Conservation (phyloP, 2,329 filamentous ascomycete genomes). For the Triangularia setosa region DNA sequence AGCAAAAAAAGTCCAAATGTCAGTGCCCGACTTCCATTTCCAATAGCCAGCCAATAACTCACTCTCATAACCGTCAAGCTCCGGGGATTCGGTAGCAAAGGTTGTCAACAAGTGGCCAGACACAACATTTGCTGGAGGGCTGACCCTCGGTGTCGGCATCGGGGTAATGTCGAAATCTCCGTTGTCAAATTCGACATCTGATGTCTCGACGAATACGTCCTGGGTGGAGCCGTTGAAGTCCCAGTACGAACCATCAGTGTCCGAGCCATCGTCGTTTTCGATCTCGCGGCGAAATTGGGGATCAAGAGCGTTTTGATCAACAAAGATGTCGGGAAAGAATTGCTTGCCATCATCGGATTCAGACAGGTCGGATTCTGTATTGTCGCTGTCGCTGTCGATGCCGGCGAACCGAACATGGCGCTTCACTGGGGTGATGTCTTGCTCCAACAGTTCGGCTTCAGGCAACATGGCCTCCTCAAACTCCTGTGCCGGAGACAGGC, state of each 20-base stretch:
- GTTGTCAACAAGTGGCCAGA: constrained; percentile 28
- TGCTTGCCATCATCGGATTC: constrained; percentile 59
- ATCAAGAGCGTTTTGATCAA: constrained; percentile 70
- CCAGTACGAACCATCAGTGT: constrained; percentile 58
- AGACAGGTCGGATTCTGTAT: constrained; percentile 58
- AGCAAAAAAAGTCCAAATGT: constrained; percentile 27
- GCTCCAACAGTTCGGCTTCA: constrained; percentile 11
- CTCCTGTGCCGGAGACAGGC: not conserved
- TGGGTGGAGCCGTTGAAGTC: constrained; percentile 44
- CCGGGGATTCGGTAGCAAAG: constrained; percentile 34
- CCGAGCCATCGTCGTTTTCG: constrained; percentile 60
- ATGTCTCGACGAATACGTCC: constrained; percentile 17
- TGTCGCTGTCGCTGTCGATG: constrained; percentile 56
- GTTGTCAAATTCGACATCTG: constrained; percentile 40
- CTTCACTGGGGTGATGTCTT: constrained; percentile 31
- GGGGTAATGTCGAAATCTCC: constrained; percentile 41
- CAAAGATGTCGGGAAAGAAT: constrained; percentile 74
- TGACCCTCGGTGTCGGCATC: constrained; percentile 39
- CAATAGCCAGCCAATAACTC: constrained; percentile 36
- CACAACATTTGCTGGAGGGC: constrained; percentile 33
- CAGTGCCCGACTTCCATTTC: constrained; percentile 33
- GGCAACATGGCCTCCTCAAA: not conserved
- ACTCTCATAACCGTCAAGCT: constrained; percentile 58
- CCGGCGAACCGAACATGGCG: constrained; percentile 73
- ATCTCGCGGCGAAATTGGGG: constrained; percentile 70